These are phyloP conservation scores for Thermomucor indicae-seudaticae DNA, from an alignment of 371 early-diverging fungal genomes.

Conservation along the genomic window DNA sequence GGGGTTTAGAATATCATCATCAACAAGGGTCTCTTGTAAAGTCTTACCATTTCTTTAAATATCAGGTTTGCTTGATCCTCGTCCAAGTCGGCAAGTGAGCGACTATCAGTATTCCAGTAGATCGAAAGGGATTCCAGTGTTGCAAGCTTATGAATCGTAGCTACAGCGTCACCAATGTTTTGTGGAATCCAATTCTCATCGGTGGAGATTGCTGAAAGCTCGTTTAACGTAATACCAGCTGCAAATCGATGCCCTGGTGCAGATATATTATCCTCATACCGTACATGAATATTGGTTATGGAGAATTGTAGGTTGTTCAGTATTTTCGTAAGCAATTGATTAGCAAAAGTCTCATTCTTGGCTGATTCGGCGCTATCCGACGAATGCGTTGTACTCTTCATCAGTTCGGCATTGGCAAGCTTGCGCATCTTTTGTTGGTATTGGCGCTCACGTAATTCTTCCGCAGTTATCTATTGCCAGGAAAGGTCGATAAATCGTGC, in stretches of 20 bases:
- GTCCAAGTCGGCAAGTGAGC: conserved; percentile 53
- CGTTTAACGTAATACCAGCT: conserved; percentile 86
- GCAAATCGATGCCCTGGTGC: conserved; percentile 79
- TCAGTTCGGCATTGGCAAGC: conserved; percentile 77
- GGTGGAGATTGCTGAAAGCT: conserved; percentile 91
- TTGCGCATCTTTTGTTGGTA: conserved; percentile 81
- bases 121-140: conserved; percentile 74
- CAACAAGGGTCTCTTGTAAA: not conserved
- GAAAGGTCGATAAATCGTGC: not conserved
- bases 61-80: conserved; percentile 47
- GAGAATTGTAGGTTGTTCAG: conserved; percentile 95
- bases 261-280: conserved; percentile 88
- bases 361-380: conserved; percentile 28
- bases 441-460: conserved; percentile 76
- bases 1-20: not conserved
- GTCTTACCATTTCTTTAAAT: conserved; percentile 52
- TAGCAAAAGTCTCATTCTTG: conserved; percentile 76
- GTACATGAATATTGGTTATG: conserved; percentile 92
- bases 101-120: conserved; percentile 87
- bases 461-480: conserved; percentile 75
- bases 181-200: conserved; percentile 86
- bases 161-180: conserved; percentile 74
- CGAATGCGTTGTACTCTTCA: conserved; percentile 21
- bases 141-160: conserved; percentile 72
- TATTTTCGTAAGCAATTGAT: conserved; percentile 86